Evolutionary conservation across 805 yeast genomes (phyloP).

Genomic region (Barnettozyma pratensis): DNA sequence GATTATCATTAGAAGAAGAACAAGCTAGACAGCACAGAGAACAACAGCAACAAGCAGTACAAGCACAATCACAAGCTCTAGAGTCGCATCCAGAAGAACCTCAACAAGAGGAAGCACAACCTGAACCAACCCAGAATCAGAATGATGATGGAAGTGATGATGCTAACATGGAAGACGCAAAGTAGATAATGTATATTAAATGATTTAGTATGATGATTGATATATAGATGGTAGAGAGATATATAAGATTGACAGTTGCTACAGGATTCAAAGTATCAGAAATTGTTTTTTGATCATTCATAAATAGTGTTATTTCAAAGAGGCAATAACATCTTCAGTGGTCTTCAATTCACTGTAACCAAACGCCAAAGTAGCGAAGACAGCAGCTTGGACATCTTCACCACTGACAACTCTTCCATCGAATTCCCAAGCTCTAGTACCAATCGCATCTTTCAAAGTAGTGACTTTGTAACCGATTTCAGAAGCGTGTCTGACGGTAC

Average conservation of each 20-base stretch:
- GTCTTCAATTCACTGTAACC: constrained; percentile 10
- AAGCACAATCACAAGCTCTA: constrained; percentile 1
- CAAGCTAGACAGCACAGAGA: constrained; percentile 84
- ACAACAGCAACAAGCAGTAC: constrained; percentile 7
- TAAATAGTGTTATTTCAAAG: background rate
- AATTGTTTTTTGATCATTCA: no score
- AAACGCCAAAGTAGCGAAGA: constrained; percentile 16
- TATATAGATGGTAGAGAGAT: no score
- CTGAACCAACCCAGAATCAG: background rate
- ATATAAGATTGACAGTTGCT: background rate
- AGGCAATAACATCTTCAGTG: constrained; percentile 8
- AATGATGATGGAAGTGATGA: constrained; percentile 1
- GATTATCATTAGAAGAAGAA: constrained; percentile 93
- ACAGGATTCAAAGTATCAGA: no score
- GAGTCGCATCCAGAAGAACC: constrained; percentile 4
- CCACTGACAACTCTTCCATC: constrained; percentile 12
- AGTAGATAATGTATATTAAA: background rate
- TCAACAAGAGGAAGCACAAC: constrained; percentile 1
- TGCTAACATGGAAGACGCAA: constrained; percentile 8
- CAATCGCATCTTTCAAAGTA: constrained; percentile 15
- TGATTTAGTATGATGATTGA: no score
- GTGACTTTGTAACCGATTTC: constrained; percentile 16
- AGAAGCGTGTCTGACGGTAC: constrained; percentile 16
- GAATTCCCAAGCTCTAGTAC: constrained; percentile 15
- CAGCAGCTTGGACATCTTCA: constrained; percentile 9